A percentile compares a stretch with the other conserved stretches of the same genome.
phyloP scores from a whole-genome alignment of 768 basidiomycete genomes.

The Strobilomyces echinocephalus region DNA sequence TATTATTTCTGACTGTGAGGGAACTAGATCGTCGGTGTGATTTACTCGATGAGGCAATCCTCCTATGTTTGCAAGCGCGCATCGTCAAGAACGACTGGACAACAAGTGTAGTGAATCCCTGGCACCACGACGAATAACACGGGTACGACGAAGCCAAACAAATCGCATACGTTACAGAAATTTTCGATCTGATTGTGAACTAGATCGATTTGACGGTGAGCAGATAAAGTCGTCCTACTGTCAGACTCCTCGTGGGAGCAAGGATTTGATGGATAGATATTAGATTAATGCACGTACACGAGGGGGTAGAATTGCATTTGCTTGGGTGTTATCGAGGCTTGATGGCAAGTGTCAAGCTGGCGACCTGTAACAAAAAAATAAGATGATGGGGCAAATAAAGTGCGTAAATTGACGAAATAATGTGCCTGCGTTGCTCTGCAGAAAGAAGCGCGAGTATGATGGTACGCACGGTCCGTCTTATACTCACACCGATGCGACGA shows the following conservation, averaged over 20 bases:
- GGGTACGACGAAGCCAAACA: neutral
- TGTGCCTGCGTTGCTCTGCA: too few relatives aligned
- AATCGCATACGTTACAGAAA: constrained; percentile 31
- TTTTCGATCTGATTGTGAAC: constrained; percentile 38
- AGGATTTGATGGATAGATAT: neutral
- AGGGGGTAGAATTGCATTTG: constrained; percentile 13
- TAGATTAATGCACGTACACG: neutral
- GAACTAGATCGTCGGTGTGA: neutral
- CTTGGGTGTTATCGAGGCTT: constrained; percentile 49
- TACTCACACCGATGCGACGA: constrained; percentile 45
- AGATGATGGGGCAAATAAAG: neutral
- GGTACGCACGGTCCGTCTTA: neutral
- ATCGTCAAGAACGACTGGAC: constrained; percentile 52
- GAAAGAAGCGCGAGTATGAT: neutral
- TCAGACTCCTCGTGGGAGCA: constrained; percentile 13
- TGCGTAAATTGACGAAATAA: constrained; percentile 35
- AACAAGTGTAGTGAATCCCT: constrained; percentile 41
- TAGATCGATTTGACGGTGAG: constrained; percentile 1
- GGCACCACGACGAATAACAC: neutral
- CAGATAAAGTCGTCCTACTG: constrained; percentile 1
- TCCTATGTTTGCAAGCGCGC: constrained; percentile 43
- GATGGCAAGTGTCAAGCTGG: constrained; percentile 49
- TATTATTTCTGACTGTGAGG: constrained; percentile 46
- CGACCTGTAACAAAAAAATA: neutral
- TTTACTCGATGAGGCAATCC: neutral